Base-by-base conservation (phyloP, 495 filamentous ascomycete genomes). In the Tuber aestivum region DNA sequence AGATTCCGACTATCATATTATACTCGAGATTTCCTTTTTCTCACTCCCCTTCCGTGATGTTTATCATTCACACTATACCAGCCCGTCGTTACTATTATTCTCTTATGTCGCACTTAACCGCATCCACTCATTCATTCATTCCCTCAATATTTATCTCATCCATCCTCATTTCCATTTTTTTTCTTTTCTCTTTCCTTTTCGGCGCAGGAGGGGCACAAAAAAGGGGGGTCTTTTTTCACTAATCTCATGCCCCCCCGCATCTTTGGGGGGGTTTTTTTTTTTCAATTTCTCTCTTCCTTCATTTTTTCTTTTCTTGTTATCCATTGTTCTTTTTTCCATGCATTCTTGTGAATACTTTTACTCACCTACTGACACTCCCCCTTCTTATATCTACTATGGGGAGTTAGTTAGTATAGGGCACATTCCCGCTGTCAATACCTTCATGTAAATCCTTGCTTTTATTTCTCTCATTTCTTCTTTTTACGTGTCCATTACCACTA, bases 381-480 rank as follows among this genome's bases (percentile, higher is more conserved):
- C n/a, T n/a, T 27, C 48, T 27, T 61, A 23, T 12, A 27, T 27
- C 8, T 56, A 61, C 23, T n/a, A n/a, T 56, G 23, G 23, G 27
- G 48, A n/a, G 14, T 16, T 48, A 48, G 44, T 23, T 20, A 48
- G 44, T 23, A 0, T 20, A 23, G 48, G 48, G 23, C 32, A 65
- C 56, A 65, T 65, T 65, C 32, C 56, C n/a, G 8, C n/a, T 65
- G 56, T 65, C 27, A 65, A 65, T 65, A 65, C n/a, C 56, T 65
- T 65, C n/a, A 16, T 65, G 56, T 65, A 65, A 16, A 65, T 65
- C n/a, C 21, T 61, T 61, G 6, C n/a, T 65, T 65, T 65, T 32
- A 65, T 61, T 16, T n/a, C n/a, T 6, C n/a, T 27, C n/a, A 1
- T n/a, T 27, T 56, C 50, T 14, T 27, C 1, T n/a, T n/a, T 56